phyloP scores from a whole-genome alignment of 2,329 filamentous ascomycete species.

The Clonostachys rhizophaga region DNA sequence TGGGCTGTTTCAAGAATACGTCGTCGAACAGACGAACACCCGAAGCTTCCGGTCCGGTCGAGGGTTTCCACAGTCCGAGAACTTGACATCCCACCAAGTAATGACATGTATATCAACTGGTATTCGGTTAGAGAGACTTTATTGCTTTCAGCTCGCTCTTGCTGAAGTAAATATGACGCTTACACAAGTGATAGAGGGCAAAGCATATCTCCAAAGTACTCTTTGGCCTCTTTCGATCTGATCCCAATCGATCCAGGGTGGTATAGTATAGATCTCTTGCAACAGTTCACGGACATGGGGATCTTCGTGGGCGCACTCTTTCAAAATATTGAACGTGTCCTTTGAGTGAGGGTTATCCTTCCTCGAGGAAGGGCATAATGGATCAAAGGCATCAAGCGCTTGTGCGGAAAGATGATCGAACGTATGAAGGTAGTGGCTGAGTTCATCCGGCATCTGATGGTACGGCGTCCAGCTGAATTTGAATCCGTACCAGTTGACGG shows the following conservation, averaged over 20 bases:
- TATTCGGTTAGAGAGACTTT: background rate
- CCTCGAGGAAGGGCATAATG: slow-evolving; percentile 25
- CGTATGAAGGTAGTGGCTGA: slow-evolving; percentile 54
- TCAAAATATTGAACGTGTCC: slow-evolving; percentile 61
- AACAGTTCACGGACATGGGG: slow-evolving; percentile 53
- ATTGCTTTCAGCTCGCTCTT: background rate
- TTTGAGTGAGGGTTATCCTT: slow-evolving; percentile 24
- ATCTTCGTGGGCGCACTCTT: slow-evolving; percentile 52
- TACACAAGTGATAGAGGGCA: slow-evolving; percentile 56
- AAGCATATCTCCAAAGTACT: slow-evolving; percentile 73
- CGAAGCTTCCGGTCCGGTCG: slow-evolving; percentile 70
- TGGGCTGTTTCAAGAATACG: slow-evolving; percentile 68
- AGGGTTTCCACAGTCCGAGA: slow-evolving; percentile 70
- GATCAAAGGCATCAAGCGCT: slow-evolving; percentile 58
- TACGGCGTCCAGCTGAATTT: slow-evolving; percentile 64
- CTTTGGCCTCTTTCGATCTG: slow-evolving; percentile 71
- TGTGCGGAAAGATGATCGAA: slow-evolving; percentile 68
- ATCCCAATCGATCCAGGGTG: slow-evolving; percentile 73
- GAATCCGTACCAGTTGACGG: slow-evolving; percentile 24
- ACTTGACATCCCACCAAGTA: slow-evolving; percentile 70
- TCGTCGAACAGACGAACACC: slow-evolving; percentile 59
- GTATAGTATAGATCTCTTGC: slow-evolving; percentile 61
- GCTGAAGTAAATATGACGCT: slow-evolving; percentile 6
- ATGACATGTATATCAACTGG: slow-evolving; percentile 56
- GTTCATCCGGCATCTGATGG: slow-evolving; percentile 56